A percentile compares a stretch with the other conserved stretches of the same genome.
phyloP scores from a whole-genome alignment of 2,329 filamentous ascomycete species.

The Paraconiothyrium brasiliense region DNA sequence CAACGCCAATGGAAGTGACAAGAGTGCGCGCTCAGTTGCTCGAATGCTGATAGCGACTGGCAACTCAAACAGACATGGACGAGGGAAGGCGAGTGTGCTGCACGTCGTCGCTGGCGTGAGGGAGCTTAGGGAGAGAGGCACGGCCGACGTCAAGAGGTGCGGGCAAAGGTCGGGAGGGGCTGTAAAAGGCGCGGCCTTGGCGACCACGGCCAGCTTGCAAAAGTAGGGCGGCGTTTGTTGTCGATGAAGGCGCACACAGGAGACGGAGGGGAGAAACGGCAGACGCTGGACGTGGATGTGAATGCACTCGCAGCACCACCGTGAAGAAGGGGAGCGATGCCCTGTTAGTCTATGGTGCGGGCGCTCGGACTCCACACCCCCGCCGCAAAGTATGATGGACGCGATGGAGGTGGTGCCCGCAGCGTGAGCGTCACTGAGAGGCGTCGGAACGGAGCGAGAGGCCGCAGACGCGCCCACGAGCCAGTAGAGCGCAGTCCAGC shows the following conservation, averaged over 20 bases:
- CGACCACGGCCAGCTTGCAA: conserved; percentile 8
- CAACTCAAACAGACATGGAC: conserved; percentile 34
- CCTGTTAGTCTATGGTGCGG: background rate
- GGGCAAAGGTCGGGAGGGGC: conserved; percentile 11
- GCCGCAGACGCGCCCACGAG: conserved; percentile 2
- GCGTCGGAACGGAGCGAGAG: conserved; percentile 1
- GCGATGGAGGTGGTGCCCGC: conserved; percentile 7
- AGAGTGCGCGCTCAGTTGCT: conserved; percentile 30
- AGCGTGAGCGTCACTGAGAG: background rate
- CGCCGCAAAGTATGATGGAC: background rate
- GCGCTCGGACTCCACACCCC: background rate
- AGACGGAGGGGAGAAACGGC: conserved; percentile 1
- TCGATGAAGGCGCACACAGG: conserved; percentile 2
- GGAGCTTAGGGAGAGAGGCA: conserved; percentile 10
- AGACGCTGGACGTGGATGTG: background rate
- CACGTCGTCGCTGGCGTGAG: conserved; percentile 7
- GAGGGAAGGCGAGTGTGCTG: conserved; percentile 1
- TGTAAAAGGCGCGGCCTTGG: conserved; percentile 1
- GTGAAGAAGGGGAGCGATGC: background rate
- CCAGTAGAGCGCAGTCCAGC: conserved; percentile 9
- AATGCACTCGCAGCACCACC: background rate
- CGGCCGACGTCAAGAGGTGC: conserved; percentile 8
- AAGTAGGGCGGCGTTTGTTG: conserved; percentile 2
- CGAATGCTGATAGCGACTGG: conserved; percentile 23
- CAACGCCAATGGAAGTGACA: conserved; percentile 39